Percentiles rank a stretch among this genome's conserved stretches.
Conservation (phyloP, 108 stramenopile genomes). For the Hondaea fermentalgiana region DNA sequence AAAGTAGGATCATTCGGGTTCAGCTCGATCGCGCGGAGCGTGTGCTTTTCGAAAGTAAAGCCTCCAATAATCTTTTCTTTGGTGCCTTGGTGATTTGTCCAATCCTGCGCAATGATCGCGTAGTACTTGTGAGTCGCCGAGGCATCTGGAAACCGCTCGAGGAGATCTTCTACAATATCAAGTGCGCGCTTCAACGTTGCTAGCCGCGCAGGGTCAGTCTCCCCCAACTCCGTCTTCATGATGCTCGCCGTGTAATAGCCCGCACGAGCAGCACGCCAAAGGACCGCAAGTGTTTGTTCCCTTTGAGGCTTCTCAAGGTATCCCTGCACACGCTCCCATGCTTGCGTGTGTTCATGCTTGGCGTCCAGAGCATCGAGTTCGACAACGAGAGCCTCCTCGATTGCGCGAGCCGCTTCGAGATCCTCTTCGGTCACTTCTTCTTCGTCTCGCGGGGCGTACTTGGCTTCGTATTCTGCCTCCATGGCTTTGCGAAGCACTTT, state of each 20-base stretch:
- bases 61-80: not conserved
- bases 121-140: not conserved
- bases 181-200: not conserved
- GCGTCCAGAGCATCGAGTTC: not conserved
- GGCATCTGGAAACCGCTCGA: not conserved
- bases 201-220: not conserved
- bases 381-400: not conserved
- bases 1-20: not conserved
- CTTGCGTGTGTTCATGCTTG: not conserved
- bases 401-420: not conserved
- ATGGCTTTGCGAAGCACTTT: not conserved
- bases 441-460: not conserved
- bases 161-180: not conserved
- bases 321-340: not conserved
- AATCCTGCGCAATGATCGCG: not conserved
- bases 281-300: not conserved
- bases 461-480: not conserved
- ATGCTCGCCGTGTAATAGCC: not conserved
- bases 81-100: not conserved
- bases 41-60: not conserved
- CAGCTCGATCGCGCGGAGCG: not conserved
- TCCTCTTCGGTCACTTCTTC: not conserved
- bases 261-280: not conserved
- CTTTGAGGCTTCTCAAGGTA: not conserved
- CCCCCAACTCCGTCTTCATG: not conserved